Percentiles rank a stretch among this genome's conserved stretches.
Evolutionary conservation across 2,329 filamentous ascomycete species (phyloP).

Genomic region (Graphiopsis chlorocephala): DNA sequence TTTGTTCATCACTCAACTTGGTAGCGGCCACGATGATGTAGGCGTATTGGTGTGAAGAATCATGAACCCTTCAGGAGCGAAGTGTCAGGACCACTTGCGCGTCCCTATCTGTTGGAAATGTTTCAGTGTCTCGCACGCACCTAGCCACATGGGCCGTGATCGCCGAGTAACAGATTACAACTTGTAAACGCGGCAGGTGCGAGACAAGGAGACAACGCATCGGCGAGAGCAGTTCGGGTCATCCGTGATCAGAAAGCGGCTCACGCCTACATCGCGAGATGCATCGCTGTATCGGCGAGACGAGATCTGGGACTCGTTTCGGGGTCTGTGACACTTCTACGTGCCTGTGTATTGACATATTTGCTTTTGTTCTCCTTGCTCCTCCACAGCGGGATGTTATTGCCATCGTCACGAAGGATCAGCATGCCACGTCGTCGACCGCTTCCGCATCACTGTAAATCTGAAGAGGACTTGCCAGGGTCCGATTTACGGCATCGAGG

Average conservation of each 20-base stretch:
- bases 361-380: neutral
- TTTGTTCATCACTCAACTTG: neutral
- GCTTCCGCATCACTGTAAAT: neutral
- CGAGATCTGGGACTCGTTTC: neutral
- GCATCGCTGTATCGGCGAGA: constrained; percentile 1
- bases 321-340: neutral
- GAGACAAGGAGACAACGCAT: neutral
- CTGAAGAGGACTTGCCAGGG: neutral
- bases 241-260: neutral
- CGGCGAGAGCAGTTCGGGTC: neutral
- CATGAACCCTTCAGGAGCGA: neutral
- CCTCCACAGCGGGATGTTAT: neutral
- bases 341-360: neutral
- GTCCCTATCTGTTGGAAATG: neutral
- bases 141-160: neutral
- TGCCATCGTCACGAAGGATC: neutral
- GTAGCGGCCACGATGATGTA: neutral
- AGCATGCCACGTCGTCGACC: neutral
- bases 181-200: neutral
- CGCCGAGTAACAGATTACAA: neutral
- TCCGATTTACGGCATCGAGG: neutral
- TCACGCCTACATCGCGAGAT: neutral
- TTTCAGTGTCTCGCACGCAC: neutral
- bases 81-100: neutral
- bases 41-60: neutral